Percentiles rank a stretch among this genome's conserved stretches.
phyloP scores from a whole-genome alignment of 108 stramenopile genomes.

The Nitzschia sp. region DNA sequence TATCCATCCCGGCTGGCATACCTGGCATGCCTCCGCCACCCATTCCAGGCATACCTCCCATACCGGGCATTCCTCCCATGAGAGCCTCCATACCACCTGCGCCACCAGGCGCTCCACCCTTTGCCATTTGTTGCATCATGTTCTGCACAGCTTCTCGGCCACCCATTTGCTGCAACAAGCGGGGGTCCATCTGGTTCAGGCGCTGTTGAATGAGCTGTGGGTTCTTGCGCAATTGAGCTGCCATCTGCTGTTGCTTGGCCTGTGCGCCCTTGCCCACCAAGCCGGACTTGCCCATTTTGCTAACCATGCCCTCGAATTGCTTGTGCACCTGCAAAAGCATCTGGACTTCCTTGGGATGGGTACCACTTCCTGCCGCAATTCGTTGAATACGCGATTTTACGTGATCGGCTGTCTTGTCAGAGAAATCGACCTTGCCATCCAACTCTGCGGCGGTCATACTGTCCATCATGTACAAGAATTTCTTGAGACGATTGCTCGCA shows the following conservation, averaged over 20 bases:
- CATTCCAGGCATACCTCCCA: constrained; percentile 63
- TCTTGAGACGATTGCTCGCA: constrained; percentile 68
- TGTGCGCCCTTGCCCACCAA: constrained; percentile 83
- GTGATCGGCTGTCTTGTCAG: constrained; percentile 48
- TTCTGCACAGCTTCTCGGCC: constrained; percentile 48
- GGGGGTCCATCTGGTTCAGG: constrained; percentile 85
- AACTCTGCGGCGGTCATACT: constrained; percentile 94
- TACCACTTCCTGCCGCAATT: constrained; percentile 92
- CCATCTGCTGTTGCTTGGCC: constrained; percentile 73
- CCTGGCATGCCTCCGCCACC: constrained; percentile 21
- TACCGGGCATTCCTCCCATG: constrained; percentile 63
- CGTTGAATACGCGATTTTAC: constrained; percentile 72
- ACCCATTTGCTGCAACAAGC: constrained; percentile 85
- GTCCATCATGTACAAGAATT: constrained; percentile 97
- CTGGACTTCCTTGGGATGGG: constrained; percentile 85
- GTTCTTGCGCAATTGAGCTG: constrained; percentile 84
- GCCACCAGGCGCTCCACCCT: constrained; percentile 44
- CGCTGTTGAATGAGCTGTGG: constrained; percentile 80
- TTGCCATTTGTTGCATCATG: constrained; percentile 74
- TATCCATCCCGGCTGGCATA: constrained; percentile 42
- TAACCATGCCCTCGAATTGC: constrained; percentile 89
- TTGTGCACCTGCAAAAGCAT: constrained; percentile 87
- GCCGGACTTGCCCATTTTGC: constrained; percentile 92
- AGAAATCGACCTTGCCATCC: constrained; percentile 89
- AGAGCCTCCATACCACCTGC: constrained; percentile 53